phyloP scores from a whole-genome alignment of 257 asterid species.

The Ehretia macrophylla region DNA sequence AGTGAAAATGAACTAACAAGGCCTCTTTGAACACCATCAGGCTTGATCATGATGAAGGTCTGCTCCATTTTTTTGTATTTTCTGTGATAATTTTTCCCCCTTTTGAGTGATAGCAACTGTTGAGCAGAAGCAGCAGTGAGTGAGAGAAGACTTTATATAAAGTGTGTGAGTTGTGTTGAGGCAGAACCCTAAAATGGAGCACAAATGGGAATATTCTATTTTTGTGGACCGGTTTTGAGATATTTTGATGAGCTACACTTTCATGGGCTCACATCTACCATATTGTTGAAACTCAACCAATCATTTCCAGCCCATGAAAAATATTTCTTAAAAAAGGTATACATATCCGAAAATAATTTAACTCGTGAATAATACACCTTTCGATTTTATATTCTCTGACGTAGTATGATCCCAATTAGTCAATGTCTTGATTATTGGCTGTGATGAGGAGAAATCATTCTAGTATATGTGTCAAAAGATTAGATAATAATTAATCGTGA shows the following conservation, averaged over 20 bases:
- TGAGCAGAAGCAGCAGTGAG: background rate
- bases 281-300: background rate
- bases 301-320: background rate
- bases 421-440: too few species aligned
- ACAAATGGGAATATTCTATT: background rate
- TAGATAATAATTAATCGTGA: too few species aligned
- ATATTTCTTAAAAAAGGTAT: too few species aligned
- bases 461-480: too few species aligned
- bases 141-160: constrained; percentile 9
- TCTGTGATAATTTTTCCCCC: too few species aligned
- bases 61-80: constrained; percentile 64
- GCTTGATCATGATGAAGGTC: constrained; percentile 97
- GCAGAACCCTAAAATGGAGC: constrained; percentile 7
- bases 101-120: too few species aligned
- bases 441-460: too few species aligned
- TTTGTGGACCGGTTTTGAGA: background rate
- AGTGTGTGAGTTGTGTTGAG: background rate
- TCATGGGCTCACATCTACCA: background rate
- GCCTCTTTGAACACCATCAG: constrained; percentile 98
- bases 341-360: too few species aligned
- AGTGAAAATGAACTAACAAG: constrained; percentile 39
- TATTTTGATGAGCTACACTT: background rate
- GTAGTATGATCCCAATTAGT: too few species aligned
- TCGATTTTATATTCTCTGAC: too few species aligned
- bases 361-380: too few species aligned